Conservation (phyloP, 2,329 filamentous ascomycete species). For the Aspergillus candidus region DNA sequence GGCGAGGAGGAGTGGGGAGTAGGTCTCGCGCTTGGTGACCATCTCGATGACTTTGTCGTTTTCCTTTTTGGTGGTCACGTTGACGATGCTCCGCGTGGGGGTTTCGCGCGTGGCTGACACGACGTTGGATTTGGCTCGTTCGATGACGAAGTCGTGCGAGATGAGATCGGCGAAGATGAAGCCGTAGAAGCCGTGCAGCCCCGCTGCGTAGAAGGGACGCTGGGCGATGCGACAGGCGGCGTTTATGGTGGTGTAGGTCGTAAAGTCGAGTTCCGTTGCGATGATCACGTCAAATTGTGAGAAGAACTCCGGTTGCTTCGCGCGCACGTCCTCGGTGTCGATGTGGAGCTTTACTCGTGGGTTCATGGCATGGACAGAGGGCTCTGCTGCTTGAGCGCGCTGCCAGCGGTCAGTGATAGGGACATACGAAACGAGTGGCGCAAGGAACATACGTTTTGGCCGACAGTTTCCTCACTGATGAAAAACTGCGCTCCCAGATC, state of each 20-base stretch:
- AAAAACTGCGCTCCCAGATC: constrained; percentile 84
- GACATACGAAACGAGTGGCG: neutral
- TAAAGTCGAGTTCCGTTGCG: constrained; percentile 77
- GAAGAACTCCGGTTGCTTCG: constrained; percentile 69
- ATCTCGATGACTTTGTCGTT: constrained; percentile 72
- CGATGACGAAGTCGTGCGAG: constrained; percentile 80
- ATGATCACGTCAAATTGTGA: constrained; percentile 76
- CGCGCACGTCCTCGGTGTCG: constrained; percentile 61
- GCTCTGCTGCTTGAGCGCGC: constrained; percentile 72
- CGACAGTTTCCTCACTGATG: constrained; percentile 64
- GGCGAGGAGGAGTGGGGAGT: constrained; percentile 80
- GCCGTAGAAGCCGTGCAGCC: constrained; percentile 83
- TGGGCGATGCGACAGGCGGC: constrained; percentile 72
- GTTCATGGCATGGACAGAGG: constrained; percentile 79
- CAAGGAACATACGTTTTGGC: constrained; percentile 55
- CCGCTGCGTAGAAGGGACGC: constrained; percentile 82
- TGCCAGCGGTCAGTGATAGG: constrained; percentile 26
- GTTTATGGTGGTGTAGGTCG: constrained; percentile 72
- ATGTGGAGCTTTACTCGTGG: constrained; percentile 73
- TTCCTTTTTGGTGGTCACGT: constrained; percentile 62
- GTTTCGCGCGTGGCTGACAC: constrained; percentile 61
- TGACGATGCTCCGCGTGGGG: constrained; percentile 67
- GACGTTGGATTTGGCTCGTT: constrained; percentile 75
- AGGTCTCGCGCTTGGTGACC: constrained; percentile 86
- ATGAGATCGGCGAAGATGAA: constrained; percentile 94